These are phyloP conservation scores for Colletotrichum sp. DNA, from an alignment of 2,329 filamentous ascomycete genomes.

Conservation along the genomic window DNA sequence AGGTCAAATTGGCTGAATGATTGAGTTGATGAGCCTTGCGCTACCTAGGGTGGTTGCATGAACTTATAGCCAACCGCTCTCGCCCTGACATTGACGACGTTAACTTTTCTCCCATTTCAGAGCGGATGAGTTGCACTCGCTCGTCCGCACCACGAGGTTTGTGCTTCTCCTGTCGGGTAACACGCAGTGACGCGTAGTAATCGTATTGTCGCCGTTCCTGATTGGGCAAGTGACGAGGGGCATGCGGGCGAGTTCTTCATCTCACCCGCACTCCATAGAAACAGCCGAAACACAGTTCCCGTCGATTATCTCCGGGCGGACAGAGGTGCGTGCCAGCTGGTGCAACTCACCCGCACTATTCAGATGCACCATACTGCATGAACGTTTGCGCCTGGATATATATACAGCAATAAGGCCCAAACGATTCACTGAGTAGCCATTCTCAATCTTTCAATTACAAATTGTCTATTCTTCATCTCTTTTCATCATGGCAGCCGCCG, in stretches of 20 bases:
- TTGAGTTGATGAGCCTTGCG: neutral
- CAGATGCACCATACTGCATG: neutral
- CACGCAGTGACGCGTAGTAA: neutral
- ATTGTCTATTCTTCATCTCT: rapidly evolving
- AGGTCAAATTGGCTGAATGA: neutral
- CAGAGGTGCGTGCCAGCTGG: rapidly evolving
- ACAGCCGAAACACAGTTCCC: neutral
- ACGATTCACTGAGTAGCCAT: neutral
- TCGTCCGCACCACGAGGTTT: neutral
- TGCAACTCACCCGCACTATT: neutral
- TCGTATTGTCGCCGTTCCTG: neutral
- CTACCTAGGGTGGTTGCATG: neutral
- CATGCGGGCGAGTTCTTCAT: neutral
- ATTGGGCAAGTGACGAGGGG: neutral
- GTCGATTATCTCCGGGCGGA: neutral
- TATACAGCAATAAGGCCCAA: neutral
- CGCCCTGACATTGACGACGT: neutral
- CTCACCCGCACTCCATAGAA: neutral
- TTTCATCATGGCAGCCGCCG: neutral
- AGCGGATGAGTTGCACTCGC: neutral
- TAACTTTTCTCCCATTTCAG: neutral
- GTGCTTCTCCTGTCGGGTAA: neutral
- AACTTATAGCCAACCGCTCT: neutral
- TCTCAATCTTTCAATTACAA: neutral
- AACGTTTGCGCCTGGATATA: neutral